A percentile compares a stretch with the other conserved stretches of the same genome.
Conservation (phyloP, 2,329 filamentous ascomycete species). For the Penicillium brasilianum region DNA sequence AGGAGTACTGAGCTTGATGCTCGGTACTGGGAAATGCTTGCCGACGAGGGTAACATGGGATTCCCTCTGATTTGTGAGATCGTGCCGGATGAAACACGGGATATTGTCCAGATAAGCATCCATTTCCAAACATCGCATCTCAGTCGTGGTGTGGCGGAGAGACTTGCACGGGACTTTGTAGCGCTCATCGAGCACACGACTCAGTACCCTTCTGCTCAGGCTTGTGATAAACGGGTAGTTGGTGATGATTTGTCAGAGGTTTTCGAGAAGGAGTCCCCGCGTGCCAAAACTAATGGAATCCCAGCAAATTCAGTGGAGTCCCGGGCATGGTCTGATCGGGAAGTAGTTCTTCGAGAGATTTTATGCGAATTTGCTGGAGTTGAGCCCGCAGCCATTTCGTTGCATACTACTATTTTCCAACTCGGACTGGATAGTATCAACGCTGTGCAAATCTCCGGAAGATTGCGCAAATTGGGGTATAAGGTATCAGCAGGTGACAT, state of each 20-base stretch:
- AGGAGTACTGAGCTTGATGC: slow-evolving; percentile 52
- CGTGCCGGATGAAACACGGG: slow-evolving; percentile 58
- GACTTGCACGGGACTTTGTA: slow-evolving; percentile 38
- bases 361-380: slow-evolving; percentile 65
- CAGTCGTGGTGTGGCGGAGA: slow-evolving; percentile 27
- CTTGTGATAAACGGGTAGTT: slow-evolving; percentile 33
- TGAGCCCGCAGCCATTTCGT: slow-evolving; percentile 57
- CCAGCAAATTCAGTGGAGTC: slow-evolving; percentile 13
- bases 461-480: slow-evolving; percentile 65
- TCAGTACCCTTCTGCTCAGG: slow-evolving; percentile 38
- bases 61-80: slow-evolving; percentile 79
- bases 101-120: slow-evolving; percentile 64
- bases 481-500: slow-evolving; percentile 72
- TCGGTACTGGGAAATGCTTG: slow-evolving; percentile 56
- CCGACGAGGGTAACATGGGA: slow-evolving; percentile 62
- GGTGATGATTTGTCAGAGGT: slow-evolving; percentile 35
- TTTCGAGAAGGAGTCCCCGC: slow-evolving; percentile 22
- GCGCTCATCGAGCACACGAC: slow-evolving; percentile 41
- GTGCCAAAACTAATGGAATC: slow-evolving; percentile 6
- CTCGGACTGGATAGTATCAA: slow-evolving; percentile 93
- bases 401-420: slow-evolving; percentile 76
- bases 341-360: slow-evolving; percentile 60
- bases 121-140: slow-evolving; percentile 60
- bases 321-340: slow-evolving; percentile 56
- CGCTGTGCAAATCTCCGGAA: slow-evolving; percentile 74